Evolutionary conservation across 495 filamentous ascomycete genomes (phyloP), one percentile per base, ranked within the genome.

Genomic region (Annulohypoxylon maeteangense): DNA sequence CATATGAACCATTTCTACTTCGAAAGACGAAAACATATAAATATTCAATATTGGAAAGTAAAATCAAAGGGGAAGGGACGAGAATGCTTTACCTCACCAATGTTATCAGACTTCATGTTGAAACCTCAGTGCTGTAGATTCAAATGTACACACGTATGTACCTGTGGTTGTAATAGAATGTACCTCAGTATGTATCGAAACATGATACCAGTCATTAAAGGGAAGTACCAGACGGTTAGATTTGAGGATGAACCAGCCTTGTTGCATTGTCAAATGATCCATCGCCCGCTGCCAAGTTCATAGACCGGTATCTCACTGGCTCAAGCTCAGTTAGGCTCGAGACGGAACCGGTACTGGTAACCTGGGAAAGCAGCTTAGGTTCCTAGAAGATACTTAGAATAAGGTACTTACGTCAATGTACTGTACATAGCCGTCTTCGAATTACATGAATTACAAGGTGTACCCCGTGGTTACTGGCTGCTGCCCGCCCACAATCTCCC

Each of bases 221-320:
- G 34, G 20, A 65, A 48, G 51, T 67, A 67, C 69, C 59, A 63
- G 56, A 48, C 27, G 31, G 67, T 72, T 64, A 55, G 63, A 72
- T 72, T 72, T 72, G 51, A 67, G 64, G 69, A 64, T 68, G 59
- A 56, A 55, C 57, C 64, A 60, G 70, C 50, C 65, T 64, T 51
- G 47, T 64, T 65, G 54, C 38, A 65, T 68, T 72, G 60, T 61
- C 70, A 72, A 72, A 72, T 68, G 65, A 72, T 72, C 59, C 60
- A 45, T 54, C 51, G 31, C 22, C 64, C 29, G 53, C 64, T 68
- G 70, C 70, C 70, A 72, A 72, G 70, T 68, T 68, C 64, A 61
- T 32, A 59, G 53, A 53, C 58, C 48, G 8, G 14, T 53, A 38
- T 55, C 31, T 61, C 63, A 65, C 34, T 70, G 67, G 59, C 55